Evolutionary conservation across 495 filamentous ascomycete genomes (phyloP).

Genomic region (Patellaria atrata): DNA sequence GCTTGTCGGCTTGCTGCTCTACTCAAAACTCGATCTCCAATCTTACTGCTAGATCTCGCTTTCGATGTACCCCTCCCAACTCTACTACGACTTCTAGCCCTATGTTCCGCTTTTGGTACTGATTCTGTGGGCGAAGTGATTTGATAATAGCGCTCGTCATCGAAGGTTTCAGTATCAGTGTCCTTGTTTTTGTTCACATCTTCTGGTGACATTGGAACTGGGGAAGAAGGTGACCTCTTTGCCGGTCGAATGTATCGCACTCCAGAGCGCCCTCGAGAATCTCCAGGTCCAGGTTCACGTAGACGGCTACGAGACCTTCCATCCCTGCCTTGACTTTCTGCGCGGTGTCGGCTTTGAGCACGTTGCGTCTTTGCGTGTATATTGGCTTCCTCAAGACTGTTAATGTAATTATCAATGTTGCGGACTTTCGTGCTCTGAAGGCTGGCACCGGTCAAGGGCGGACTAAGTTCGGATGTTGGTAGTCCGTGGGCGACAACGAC

Average conservation of each 20-base stretch:
- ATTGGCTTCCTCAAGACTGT: slow-evolving; percentile 65
- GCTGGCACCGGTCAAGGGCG: slow-evolving; percentile 25
- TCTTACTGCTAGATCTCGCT: slow-evolving; percentile 13
- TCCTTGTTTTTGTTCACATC: slow-evolving; percentile 31
- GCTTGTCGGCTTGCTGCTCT: slow-evolving; percentile 19
- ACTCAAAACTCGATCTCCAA: slow-evolving; percentile 13
- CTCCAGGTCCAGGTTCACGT: slow-evolving; percentile 51
- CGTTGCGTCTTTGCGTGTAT: slow-evolving; percentile 44
- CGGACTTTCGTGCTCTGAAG: slow-evolving; percentile 32
- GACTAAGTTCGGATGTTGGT: slow-evolving; percentile 24
- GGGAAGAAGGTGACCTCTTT: slow-evolving; percentile 79
- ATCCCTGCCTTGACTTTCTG: slow-evolving; percentile 23
- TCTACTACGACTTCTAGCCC: slow-evolving; percentile 14
- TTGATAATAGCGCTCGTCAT: slow-evolving; percentile 31
- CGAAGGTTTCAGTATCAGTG: slow-evolving; percentile 28
- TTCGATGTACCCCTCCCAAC: slow-evolving; percentile 16
- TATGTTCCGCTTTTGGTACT: slow-evolving; percentile 9
- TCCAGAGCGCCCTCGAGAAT: slow-evolving; percentile 50
- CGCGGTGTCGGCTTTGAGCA: slow-evolving; percentile 22
- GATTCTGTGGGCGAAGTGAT: slow-evolving; percentile 27
- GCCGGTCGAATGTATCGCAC: slow-evolving; percentile 62
- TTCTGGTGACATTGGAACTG: slow-evolving; percentile 83
- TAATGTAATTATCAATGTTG: slow-evolving; percentile 75
- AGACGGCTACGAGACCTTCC: slow-evolving; percentile 30
- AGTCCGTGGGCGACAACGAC: slow-evolving; percentile 9